These are phyloP conservation scores for Teratosphaeria epicoccoides DNA, from an alignment of 2,329 filamentous ascomycete species.

Conservation along the genomic window DNA sequence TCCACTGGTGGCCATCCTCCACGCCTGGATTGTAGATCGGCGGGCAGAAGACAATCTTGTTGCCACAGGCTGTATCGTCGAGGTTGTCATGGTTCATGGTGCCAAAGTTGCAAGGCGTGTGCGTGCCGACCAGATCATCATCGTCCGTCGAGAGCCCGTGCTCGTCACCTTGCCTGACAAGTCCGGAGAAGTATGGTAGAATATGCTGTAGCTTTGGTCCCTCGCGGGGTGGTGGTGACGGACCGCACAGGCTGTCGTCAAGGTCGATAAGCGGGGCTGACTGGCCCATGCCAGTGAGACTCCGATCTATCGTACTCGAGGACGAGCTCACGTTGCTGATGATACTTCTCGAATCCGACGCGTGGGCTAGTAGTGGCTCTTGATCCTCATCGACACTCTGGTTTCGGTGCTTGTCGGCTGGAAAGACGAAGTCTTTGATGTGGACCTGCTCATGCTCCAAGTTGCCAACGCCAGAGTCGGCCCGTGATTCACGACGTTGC, in stretches of 20 bases:
- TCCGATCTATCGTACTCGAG: background rate
- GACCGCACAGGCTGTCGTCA: background rate
- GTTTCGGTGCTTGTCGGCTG: background rate
- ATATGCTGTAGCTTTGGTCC: background rate
- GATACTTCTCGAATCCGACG: background rate
- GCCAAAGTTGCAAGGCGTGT: background rate
- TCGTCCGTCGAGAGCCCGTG: background rate
- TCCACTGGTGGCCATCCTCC: conserved; percentile 9
- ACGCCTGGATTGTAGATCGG: conserved; percentile 7
- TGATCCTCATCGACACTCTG: background rate
- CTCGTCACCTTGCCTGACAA: background rate
- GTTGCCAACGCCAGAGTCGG: conserved; percentile 4
- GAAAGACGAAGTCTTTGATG: background rate
- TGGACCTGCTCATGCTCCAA: background rate
- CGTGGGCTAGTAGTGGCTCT: background rate
- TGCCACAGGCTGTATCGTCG: background rate
- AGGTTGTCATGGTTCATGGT: background rate
- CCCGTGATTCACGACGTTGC: conserved; percentile 7
- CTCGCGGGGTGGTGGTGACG: background rate
- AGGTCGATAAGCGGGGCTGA: background rate
- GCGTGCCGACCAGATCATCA: background rate
- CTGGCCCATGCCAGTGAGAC: background rate
- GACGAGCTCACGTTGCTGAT: background rate
- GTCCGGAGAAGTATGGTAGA: background rate
- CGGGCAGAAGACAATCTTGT: conserved; percentile 1